Conservation (phyloP, 169 alveolate species). For the Plasmodium gonderi region DNA sequence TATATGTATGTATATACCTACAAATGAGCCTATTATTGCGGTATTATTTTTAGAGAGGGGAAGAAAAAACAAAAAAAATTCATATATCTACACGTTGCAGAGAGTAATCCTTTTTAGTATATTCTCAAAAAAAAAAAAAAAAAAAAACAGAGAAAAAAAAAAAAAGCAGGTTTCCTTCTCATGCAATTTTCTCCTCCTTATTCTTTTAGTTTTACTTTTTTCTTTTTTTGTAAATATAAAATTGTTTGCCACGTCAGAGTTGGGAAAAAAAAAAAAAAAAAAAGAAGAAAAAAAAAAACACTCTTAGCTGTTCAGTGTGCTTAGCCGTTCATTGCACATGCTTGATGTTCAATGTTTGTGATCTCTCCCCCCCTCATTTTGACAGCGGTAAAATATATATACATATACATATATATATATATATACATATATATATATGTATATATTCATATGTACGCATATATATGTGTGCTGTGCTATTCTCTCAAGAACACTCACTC, state of each 20-base stretch:
- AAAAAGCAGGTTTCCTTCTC: background rate
- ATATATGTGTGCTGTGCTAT: no score
- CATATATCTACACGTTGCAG: background rate
- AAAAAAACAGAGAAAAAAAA: background rate
- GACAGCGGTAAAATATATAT: no score
- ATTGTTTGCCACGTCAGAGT: background rate
- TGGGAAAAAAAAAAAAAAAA: background rate
- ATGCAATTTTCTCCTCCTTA: no score
- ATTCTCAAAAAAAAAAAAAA: background rate
- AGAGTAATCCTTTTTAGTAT: background rate
- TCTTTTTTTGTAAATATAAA: background rate
- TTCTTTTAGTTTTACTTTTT: background rate
- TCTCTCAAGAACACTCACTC: no score
- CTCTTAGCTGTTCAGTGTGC: no score
- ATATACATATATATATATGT: no score
- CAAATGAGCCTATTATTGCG: background rate
- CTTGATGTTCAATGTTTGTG: no score
- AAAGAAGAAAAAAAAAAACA: no score
- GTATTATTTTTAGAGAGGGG: background rate
- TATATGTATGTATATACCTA: background rate
- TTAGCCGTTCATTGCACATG: no score
- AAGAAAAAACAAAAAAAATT: background rate
- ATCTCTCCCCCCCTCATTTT: no score
- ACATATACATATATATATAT: no score
- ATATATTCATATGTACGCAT: no score